Evolutionary conservation across 768 basidiomycete species (phyloP), one percentile per base, ranked within the genome.

Genomic region (Brasilioporus rufonigricans): DNA sequence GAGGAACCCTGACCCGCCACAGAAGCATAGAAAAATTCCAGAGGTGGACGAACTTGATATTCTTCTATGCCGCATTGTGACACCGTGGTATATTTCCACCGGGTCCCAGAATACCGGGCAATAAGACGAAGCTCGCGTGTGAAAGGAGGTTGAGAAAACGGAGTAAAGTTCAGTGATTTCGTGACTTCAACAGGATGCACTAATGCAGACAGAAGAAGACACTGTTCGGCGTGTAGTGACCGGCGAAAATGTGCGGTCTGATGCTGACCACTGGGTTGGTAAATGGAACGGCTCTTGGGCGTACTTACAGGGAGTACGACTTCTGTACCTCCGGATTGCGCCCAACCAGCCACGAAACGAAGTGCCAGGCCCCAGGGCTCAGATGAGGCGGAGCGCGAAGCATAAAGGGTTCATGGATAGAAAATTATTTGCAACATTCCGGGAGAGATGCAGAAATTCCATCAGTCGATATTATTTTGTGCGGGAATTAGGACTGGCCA

Each of bases 1-100:
- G 44, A 45, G 33, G 44, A 29, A 56, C 59, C 56, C 57, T 58
- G 56, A 56, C 58, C 49, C 56, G 63, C 63, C 58, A 69, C 59
- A 69, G 67, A 67, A 69, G 57, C 58, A 51, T 46, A 41, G 57
- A 47, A 59, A 61, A 52, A 52, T 65, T 54, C 53, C 51, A 58
- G 65, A 66, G 62, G 46, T 58, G 44, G 53, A 56, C 53, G 35
- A 57, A 57, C 50, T 64, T 36, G 59, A 47, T 49, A 14, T 49
- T 24, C 60, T 67, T 65, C 58, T 49, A 38, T 59, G 44, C 56
- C 55, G 59, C 44, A 45, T 47, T 56, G 52, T 54, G 56, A 61
- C 45, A 65, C 45, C 9, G 38, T 52, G 55, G 53, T 59, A 56
- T 57, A 58, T 69, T 57, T 55, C 19, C 45, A 44, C 40, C 26